phyloP scores from a whole-genome alignment of 805 yeast genomes.

The Wilhelminamyces savonicus region DNA sequence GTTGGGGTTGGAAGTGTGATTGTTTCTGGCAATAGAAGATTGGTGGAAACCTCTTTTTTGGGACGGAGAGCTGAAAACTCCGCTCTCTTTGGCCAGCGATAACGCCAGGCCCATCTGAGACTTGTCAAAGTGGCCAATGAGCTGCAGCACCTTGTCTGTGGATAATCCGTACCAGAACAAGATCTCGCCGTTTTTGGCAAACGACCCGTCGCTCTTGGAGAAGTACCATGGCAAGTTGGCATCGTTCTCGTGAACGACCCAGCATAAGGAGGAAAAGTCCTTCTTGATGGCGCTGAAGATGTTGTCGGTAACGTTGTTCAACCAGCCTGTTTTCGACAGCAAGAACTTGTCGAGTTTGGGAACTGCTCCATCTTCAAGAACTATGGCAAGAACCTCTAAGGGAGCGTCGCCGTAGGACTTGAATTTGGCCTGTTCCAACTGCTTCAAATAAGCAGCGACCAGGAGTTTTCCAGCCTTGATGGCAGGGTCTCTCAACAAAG shows the following conservation, averaged over 20 bases:
- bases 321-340: slow-evolving; percentile 90
- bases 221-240: slow-evolving; percentile 89
- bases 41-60: slow-evolving; percentile 51
- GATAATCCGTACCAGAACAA: slow-evolving; percentile 93
- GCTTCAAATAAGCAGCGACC: slow-evolving; percentile 76
- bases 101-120: slow-evolving; percentile 28
- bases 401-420: slow-evolving; percentile 94
- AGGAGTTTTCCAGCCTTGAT: slow-evolving; percentile 63
- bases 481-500: slow-evolving; percentile 71
- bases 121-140: slow-evolving; percentile 49
- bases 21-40: no score
- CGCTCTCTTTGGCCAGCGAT: slow-evolving; percentile 35
- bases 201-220: slow-evolving; percentile 89
- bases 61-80: slow-evolving; percentile 40
- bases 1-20: slow-evolving; percentile 58
- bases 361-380: slow-evolving; percentile 46
- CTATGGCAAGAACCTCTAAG: slow-evolving; percentile 87
- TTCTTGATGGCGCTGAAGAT: slow-evolving; percentile 76
- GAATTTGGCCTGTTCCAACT: slow-evolving; percentile 56
- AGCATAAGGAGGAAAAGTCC: slow-evolving; percentile 68
- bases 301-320: slow-evolving; percentile 93
- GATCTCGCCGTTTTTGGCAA: slow-evolving; percentile 80
- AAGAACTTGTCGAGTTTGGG: slow-evolving; percentile 80
- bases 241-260: slow-evolving; percentile 90
- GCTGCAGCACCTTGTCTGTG: slow-evolving; percentile 52